Percentiles rank a stretch among this genome's conserved stretches.
Conservation (phyloP, 257 asterid species). For the Fraxinus americana region DNA sequence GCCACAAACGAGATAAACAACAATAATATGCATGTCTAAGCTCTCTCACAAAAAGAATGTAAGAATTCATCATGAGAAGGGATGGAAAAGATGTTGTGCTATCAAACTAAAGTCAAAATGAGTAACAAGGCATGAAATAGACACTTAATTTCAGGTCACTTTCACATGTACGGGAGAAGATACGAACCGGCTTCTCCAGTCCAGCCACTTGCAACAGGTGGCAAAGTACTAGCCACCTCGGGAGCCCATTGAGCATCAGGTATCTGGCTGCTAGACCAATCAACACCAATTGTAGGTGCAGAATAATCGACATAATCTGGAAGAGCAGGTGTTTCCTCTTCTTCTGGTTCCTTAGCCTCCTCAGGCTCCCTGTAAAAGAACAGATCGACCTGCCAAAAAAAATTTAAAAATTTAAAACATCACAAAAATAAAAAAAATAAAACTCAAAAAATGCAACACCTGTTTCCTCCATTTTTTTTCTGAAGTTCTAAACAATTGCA, state of each 20-base stretch:
- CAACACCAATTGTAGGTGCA: constrained; percentile 20
- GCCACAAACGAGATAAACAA: background rate
- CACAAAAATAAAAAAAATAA: background rate
- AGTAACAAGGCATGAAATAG: background rate
- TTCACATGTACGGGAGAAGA: background rate
- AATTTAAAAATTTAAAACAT: background rate
- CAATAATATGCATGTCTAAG: background rate
- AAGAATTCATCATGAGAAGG: background rate
- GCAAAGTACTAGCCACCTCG: constrained; percentile 17
- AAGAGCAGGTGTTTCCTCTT: constrained; percentile 32
- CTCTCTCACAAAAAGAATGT: background rate
- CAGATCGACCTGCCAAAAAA: constrained; percentile 39
- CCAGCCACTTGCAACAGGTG: constrained; percentile 24
- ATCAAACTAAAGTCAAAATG: background rate
- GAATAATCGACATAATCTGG: constrained; percentile 26
- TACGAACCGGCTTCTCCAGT: constrained; percentile 27
- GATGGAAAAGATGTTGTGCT: background rate
- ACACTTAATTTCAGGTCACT: background rate
- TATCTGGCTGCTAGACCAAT: constrained; percentile 29
- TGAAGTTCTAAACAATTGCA: background rate
- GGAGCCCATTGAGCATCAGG: constrained; percentile 34
- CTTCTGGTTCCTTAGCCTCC: constrained; percentile 39
- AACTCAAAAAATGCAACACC: background rate
- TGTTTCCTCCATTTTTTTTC: background rate
- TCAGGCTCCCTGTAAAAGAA: constrained; percentile 49